A percentile compares a stretch with the other conserved stretches of the same genome.
phyloP scores from a whole-genome alignment of 1,284 basidiomycete genomes.

The Wolfiporia cocos region DNA sequence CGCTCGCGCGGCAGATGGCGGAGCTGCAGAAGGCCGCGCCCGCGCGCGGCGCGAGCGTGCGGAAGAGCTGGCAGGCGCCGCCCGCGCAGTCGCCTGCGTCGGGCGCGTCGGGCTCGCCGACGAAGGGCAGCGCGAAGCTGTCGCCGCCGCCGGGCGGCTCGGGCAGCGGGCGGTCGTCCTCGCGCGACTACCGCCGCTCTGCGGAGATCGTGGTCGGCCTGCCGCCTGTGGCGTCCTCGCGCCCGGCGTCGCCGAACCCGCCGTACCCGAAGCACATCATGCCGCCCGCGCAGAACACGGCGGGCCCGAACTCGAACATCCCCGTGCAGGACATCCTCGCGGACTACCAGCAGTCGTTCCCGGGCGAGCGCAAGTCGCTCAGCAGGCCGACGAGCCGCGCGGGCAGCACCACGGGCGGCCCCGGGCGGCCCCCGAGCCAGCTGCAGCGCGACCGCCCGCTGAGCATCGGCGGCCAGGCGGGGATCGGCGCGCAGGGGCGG shows the following conservation, averaged over 20 bases:
- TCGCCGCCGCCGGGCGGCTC: conserved; percentile 18
- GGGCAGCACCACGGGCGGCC: conserved; percentile 15
- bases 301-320: conserved; percentile 34
- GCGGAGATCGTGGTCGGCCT: conserved; percentile 75
- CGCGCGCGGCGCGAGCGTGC: conserved; percentile 20
- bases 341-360: conserved; percentile 82
- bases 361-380: conserved; percentile 71
- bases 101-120: conserved; percentile 11
- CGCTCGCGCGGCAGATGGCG: conserved; percentile 48
- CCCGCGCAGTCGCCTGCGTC: conserved; percentile 21
- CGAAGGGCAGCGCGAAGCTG: conserved; percentile 13
- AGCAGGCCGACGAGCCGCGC: conserved; percentile 33
- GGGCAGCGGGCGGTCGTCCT: conserved; percentile 12
- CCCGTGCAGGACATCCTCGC: conserved; percentile 69
- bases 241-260: conserved; percentile 68
- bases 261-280: conserved; percentile 75
- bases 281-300: conserved; percentile 41
- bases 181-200: conserved; percentile 49
- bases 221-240: conserved; percentile 53
- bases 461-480: conserved; percentile 66
- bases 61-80: conserved; percentile 43
- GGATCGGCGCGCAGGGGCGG: conserved; percentile 71
- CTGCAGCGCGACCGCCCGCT: conserved; percentile 42
- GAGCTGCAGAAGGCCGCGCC: conserved; percentile 33
- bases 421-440: conserved; percentile 10